Evolutionary conservation across 805 yeast species (phyloP).

Genomic region (Dipodascus albidus): DNA sequence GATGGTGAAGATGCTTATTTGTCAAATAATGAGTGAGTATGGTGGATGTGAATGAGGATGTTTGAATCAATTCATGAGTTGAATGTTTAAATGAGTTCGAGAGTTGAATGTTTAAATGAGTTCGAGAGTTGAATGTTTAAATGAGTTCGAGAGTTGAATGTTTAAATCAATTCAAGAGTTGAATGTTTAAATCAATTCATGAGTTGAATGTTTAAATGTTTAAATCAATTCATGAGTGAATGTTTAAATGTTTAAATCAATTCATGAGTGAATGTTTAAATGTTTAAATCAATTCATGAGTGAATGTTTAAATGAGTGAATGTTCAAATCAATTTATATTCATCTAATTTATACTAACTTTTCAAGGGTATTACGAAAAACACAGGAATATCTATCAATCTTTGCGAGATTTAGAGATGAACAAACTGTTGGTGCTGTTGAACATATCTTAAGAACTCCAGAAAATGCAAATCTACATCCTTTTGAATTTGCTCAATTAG

Average conservation of each 20-base stretch:
- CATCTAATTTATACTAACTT: too few relatives aligned
- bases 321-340: not conserved
- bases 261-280: too few relatives aligned
- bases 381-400: constrained; percentile 72
- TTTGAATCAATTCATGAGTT: too few relatives aligned
- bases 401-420: constrained; percentile 89
- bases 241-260: too few relatives aligned
- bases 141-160: too few relatives aligned
- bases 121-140: too few relatives aligned
- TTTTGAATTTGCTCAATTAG: constrained; percentile 84
- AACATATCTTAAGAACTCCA: constrained; percentile 62
- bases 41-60: not conserved
- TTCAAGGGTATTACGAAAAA: constrained; percentile 68
- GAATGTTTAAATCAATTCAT: too few relatives aligned
- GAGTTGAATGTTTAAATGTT: too few relatives aligned
- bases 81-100: too few relatives aligned
- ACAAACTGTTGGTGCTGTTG: constrained; percentile 89
- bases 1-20: constrained; percentile 28
- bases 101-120: not conserved
- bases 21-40: constrained; percentile 24
- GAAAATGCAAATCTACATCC: constrained; percentile 81
- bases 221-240: too few relatives aligned
- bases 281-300: too few relatives aligned
- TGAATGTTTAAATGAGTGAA: not conserved
- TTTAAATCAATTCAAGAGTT: too few relatives aligned